Percentiles rank a stretch among this genome's conserved stretches.
Evolutionary conservation across 495 filamentous ascomycete genomes (phyloP).

Genomic region (Ramalina intermedia): DNA sequence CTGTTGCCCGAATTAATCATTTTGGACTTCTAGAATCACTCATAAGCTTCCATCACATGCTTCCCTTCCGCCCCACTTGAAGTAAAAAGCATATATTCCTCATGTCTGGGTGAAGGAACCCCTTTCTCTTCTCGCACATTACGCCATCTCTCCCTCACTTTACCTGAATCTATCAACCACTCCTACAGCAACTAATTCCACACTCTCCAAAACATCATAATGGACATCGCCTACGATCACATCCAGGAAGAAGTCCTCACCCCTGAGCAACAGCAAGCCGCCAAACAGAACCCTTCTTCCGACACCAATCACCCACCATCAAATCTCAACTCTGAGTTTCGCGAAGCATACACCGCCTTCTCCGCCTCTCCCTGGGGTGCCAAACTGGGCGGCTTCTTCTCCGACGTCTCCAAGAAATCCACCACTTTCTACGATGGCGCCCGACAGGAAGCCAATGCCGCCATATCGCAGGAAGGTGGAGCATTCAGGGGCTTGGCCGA

Average conservation of each 20-base stretch:
- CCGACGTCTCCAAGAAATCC: slow-evolving; percentile 80
- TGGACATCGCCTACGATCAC: slow-evolving; percentile 97
- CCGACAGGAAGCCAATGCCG: slow-evolving; percentile 61
- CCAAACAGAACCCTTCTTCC: background rate
- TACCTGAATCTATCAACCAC: background rate
- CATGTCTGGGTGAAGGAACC: no score
- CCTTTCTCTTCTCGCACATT: no score
- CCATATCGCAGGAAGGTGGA: slow-evolving; percentile 42
- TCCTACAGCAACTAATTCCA: background rate
- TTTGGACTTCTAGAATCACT: no score
- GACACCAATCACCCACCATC: slow-evolving; percentile 7
- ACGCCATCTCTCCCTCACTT: no score
- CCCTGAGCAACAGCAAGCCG: slow-evolving; percentile 30
- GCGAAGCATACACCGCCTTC: slow-evolving; percentile 90
- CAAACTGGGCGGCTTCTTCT: slow-evolving; percentile 74
- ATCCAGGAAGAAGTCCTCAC: slow-evolving; percentile 71
- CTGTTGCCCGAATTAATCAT: no score
- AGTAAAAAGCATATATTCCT: no score
- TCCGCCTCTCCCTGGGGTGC: slow-evolving; percentile 83
- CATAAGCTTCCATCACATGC: no score
- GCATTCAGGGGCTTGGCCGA: slow-evolving; percentile 72
- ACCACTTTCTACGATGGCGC: slow-evolving; percentile 77
- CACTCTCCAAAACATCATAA: slow-evolving; percentile 20
- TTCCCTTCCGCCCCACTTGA: no score
- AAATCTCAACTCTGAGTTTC: slow-evolving; percentile 73